Base-by-base conservation (phyloP, 768 basidiomycete species). In the Lactarius akahatsu region DNA sequence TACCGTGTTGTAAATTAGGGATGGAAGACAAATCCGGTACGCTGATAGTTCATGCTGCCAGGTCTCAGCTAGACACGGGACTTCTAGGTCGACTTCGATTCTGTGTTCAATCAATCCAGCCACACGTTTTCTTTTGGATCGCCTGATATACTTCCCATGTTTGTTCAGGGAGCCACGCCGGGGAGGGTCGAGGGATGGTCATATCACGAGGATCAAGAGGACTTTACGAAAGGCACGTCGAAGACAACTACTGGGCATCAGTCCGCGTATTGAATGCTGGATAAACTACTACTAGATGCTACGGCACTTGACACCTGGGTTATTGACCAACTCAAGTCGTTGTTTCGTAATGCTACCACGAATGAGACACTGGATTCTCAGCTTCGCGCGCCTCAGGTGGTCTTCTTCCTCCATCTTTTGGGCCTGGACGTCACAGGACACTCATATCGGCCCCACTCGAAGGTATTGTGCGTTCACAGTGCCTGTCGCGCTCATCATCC, bases 91-190 rank as follows among this genome's bases (percentile, higher is more conserved):
- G 85, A 92, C 71, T 94, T 95, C 73, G 92, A 95, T 75, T 92
- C 91, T 1, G 86, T 94, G 16, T 92, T 95, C 75, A 95, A 94
- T 72, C 89, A 87, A 71, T 92, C 91, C 2, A 83, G 81, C 45
- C 78, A 82, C 26, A 91, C 91, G 0, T 95, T 86, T 73, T 89
- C 90, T 1, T 94, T 95, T 66, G 93, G 93, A 0, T 91, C 89
- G 2, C 93, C 93, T 0, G 93, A 95, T 74, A 95, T 95, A 60
- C 75, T 94, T 5, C 92, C 91, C 2, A 94, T 95, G 89, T 95
- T 95, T 71, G 78, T 85, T 9, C 81, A 84, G n/a, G 90, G 91
- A 20, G 90, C 91, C 0, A 80, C 80, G 0, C 83, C 84, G 0
- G 86, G 85, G 0, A 89, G 83, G 71, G 90, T 95, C 2, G 80